A percentile compares a stretch with the other conserved stretches of the same genome.
These are phyloP conservation scores for Colletotrichum tamarilloi DNA, from an alignment of 2,329 filamentous ascomycete genomes.

Conservation along the genomic window DNA sequence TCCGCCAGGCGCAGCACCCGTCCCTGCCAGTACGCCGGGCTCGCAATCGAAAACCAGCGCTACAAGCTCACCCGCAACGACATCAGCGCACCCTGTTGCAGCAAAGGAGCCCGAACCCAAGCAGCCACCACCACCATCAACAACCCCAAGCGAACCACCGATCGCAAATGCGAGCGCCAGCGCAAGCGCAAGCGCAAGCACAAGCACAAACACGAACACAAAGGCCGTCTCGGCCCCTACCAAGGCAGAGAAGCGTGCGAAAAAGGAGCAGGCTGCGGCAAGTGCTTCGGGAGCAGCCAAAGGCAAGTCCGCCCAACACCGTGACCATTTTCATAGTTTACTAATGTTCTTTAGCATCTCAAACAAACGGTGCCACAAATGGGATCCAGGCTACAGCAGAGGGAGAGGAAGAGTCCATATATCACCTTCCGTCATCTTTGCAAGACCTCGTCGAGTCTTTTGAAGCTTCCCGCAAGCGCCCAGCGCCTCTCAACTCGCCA, in stretches of 20 bases:
- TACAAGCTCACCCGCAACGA: constrained; percentile 63
- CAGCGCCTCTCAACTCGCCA: constrained; percentile 69
- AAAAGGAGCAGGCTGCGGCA: constrained; percentile 55
- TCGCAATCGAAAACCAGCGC: constrained; percentile 66
- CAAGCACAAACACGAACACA: constrained; percentile 40
- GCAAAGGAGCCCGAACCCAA: constrained; percentile 49
- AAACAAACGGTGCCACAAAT: constrained; percentile 64
- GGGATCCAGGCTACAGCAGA: constrained; percentile 62
- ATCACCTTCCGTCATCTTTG: constrained; percentile 88
- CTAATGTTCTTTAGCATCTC: constrained; percentile 45
- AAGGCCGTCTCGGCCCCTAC: constrained; percentile 44
- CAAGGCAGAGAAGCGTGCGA: constrained; percentile 52
- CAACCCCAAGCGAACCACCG: constrained; percentile 40
- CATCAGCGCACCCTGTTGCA: constrained; percentile 58
- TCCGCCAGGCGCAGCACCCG: constrained; percentile 73
- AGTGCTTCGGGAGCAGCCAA: constrained; percentile 57
- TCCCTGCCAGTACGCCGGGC: constrained; percentile 54
- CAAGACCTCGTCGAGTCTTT: constrained; percentile 93
- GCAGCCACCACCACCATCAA: constrained; percentile 43
- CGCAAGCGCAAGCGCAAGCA: constrained; percentile 39
- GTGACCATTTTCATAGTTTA: not conserved
- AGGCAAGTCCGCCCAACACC: constrained; percentile 48
- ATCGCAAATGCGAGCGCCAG: constrained; percentile 39
- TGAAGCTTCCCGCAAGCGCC: constrained; percentile 81
- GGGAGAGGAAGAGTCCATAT: constrained; percentile 82